These are phyloP conservation scores for Spizellomyces punctatus DNA, from an alignment of 192 early-diverging fungal species.

Conservation along the genomic window DNA sequence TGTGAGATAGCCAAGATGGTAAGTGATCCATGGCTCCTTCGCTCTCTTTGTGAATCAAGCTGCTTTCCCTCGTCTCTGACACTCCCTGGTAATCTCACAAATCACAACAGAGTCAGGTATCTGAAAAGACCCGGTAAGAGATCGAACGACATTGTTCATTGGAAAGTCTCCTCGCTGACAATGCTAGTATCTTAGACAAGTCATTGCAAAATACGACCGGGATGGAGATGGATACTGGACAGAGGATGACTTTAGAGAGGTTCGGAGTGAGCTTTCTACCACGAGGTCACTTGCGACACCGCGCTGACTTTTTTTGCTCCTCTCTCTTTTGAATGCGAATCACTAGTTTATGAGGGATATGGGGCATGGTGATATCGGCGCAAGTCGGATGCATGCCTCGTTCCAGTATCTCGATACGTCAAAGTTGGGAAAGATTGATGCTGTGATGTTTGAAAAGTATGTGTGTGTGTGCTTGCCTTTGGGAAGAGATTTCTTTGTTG, in stretches of 20 bases:
- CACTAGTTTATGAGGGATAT: conserved; percentile 17
- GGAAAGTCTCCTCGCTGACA: not conserved
- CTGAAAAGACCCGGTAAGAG: not conserved
- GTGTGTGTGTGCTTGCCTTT: not conserved
- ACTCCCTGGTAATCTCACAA: no score
- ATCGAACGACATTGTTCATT: not conserved
- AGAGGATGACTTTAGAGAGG: conserved; percentile 18
- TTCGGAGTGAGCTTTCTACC: not conserved
- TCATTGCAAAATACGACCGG: conserved; percentile 22
- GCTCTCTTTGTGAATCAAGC: no score
- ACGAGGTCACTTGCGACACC: no score
- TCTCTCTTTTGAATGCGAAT: not conserved
- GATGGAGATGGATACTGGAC: conserved; percentile 33
- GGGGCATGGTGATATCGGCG: conserved; percentile 25
- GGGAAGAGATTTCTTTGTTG: not conserved
- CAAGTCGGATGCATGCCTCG: conserved; percentile 13
- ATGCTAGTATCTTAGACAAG: not conserved
- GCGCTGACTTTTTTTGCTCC: no score
- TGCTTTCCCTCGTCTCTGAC: no score
- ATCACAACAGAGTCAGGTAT: not conserved
- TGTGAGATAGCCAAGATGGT: no score
- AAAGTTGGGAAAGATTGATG: conserved; percentile 24
- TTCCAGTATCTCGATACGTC: conserved; percentile 28
- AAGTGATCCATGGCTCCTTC: no score
- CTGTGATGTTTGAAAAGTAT: conserved; percentile 27